Evolutionary conservation across 768 basidiomycete genomes (phyloP).

Genomic region (Hebeloma cylindrosporum): DNA sequence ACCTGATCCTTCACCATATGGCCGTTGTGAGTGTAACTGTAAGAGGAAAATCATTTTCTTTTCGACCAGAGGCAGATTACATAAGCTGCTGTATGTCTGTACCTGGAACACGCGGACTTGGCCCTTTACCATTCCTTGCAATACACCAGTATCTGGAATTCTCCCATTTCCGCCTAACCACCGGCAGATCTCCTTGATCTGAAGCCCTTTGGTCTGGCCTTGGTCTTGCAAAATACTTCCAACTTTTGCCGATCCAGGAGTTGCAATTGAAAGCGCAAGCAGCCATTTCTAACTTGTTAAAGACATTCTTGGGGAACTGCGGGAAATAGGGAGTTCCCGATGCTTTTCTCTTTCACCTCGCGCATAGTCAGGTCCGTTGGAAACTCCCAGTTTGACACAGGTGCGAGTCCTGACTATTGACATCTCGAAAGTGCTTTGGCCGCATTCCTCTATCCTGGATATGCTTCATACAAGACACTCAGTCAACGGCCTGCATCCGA

Average conservation of each 20-base stretch:
- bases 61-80: not conserved
- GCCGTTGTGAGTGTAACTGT: not conserved
- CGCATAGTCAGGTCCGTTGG: slow-evolving; percentile 45
- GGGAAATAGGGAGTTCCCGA: slow-evolving; percentile 17
- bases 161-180: too few species aligned
- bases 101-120: slow-evolving; percentile 19
- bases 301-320: too few species aligned
- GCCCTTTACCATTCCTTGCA: slow-evolving; percentile 4
- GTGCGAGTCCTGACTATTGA: not conserved
- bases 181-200: too few species aligned
- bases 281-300: too few species aligned
- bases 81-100: not conserved
- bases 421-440: slow-evolving; percentile 51
- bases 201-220: too few species aligned
- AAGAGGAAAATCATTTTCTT: not conserved
- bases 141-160: not conserved
- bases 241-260: too few species aligned
- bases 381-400: not conserved
- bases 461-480: slow-evolving; percentile 95
- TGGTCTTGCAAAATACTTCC: not conserved
- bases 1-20: slow-evolving; percentile 7
- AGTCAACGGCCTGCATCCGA: slow-evolving; percentile 85
- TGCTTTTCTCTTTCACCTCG: slow-evolving; percentile 52
- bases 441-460: slow-evolving; percentile 90
- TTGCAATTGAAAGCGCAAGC: too few species aligned